Percentiles rank a stretch among this genome's conserved stretches.
Evolutionary conservation across 2,329 filamentous ascomycete genomes (phyloP).

Genomic region (Aurifilum marmelostoma): DNA sequence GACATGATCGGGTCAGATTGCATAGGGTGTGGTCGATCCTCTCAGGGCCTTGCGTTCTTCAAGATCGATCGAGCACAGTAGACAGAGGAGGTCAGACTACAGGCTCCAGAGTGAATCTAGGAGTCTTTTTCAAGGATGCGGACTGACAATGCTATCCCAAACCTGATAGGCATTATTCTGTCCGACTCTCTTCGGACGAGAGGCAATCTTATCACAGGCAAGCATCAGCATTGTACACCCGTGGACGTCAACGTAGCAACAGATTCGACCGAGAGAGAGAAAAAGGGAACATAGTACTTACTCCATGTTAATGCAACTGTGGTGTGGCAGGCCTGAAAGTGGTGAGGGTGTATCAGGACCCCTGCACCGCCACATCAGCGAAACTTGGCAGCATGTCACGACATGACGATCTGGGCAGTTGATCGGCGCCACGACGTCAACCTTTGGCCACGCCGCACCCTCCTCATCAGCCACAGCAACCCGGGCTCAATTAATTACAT

Average conservation of each 20-base stretch:
- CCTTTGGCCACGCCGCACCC: constrained; percentile 5
- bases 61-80: constrained; percentile 4
- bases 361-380: constrained; percentile 29
- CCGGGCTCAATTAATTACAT: constrained; percentile 5
- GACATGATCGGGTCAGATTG: not conserved
- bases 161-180: not conserved
- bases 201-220: not conserved
- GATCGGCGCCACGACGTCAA: constrained; percentile 28
- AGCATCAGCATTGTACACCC: not conserved
- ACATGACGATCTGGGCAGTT: constrained; percentile 13
- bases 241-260: not conserved
- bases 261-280: too few relatives aligned
- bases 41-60: not conserved
- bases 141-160: not conserved
- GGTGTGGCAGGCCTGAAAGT: not conserved
- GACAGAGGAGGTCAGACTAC: not conserved
- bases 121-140: too few relatives aligned
- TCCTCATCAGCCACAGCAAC: constrained; percentile 26
- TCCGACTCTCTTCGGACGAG: not conserved
- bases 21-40: not conserved
- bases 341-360: constrained; percentile 10
- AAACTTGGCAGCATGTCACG: constrained; percentile 14
- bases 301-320: too few relatives aligned
- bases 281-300: too few relatives aligned
- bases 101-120: not conserved